Percentiles rank a stretch among this genome's conserved stretches.
These are phyloP conservation scores for Suillus placidus DNA, from an alignment of 768 basidiomycete species.

Conservation along the genomic window DNA sequence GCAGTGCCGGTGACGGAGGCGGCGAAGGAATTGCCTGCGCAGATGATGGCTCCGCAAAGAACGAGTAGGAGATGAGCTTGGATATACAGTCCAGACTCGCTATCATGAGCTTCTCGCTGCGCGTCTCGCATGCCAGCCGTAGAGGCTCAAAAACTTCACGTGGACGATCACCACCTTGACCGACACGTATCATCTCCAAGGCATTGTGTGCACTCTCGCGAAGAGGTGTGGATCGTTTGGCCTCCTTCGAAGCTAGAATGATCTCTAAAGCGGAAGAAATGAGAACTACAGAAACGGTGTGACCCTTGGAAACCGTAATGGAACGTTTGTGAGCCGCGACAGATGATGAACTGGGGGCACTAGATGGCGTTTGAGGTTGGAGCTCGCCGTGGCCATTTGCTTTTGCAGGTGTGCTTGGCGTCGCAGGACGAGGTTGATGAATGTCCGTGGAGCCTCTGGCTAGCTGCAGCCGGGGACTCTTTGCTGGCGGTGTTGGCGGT, in stretches of 20 bases:
- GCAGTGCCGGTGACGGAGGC: constrained; percentile 67
- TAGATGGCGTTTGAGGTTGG: constrained; percentile 24
- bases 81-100: constrained; percentile 97
- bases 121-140: constrained; percentile 93
- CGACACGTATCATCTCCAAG: constrained; percentile 76
- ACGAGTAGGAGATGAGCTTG: constrained; percentile 96
- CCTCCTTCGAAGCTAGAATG: constrained; percentile 86
- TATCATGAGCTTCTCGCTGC: constrained; percentile 91
- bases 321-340: constrained; percentile 52
- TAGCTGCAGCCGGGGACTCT: background rate
- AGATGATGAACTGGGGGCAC: constrained; percentile 12
- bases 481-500: constrained; percentile 16
- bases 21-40: constrained; percentile 62
- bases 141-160: constrained; percentile 96
- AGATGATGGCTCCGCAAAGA: constrained; percentile 77
- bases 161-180: constrained; percentile 74
- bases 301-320: constrained; percentile 66
- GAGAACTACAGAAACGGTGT: constrained; percentile 76
- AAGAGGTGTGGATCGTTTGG: constrained; percentile 78
- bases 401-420: constrained; percentile 12
- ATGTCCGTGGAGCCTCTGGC: constrained; percentile 11
- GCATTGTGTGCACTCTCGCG: constrained; percentile 83
- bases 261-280: constrained; percentile 85
- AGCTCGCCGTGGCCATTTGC: constrained; percentile 21
- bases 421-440: constrained; percentile 5